These are phyloP conservation scores for Fusarium sp. DNA, from an alignment of 2,329 filamentous ascomycete genomes.

Conservation along the genomic window DNA sequence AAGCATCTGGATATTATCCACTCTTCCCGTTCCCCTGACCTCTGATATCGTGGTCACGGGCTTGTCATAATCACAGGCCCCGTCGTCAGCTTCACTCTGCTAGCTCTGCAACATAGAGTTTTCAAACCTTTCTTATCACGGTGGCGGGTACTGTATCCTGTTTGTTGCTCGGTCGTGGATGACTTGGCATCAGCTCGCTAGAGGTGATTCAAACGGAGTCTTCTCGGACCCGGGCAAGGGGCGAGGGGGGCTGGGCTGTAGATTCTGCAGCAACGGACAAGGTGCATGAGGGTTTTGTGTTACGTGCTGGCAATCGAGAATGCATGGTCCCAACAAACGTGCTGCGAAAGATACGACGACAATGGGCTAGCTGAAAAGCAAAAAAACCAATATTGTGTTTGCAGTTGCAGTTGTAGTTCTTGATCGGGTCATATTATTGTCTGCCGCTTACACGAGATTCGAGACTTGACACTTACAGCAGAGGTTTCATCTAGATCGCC, in stretches of 20 bases:
- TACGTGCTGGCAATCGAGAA: constrained; percentile 3
- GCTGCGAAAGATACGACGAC: neutral
- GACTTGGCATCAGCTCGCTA: constrained; percentile 14
- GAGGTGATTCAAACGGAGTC: neutral
- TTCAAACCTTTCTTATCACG: neutral
- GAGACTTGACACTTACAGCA: neutral
- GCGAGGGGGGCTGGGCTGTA: neutral
- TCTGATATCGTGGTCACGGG: neutral
- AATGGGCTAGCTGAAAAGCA: neutral
- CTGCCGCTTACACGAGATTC: constrained; percentile 4
- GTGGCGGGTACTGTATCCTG: constrained; percentile 7
- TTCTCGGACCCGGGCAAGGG: neutral
- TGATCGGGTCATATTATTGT: neutral
- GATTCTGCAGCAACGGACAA: constrained; percentile 8
- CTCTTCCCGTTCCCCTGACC: neutral
- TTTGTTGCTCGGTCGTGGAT: neutral
- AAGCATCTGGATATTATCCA: neutral
- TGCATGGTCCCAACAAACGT: constrained; percentile 1
- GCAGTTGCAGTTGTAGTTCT: neutral
- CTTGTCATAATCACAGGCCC: neutral
- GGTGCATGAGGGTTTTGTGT: neutral
- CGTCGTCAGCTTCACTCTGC: neutral
- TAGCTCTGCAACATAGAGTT: neutral
- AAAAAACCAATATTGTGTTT: neutral
- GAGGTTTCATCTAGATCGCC: neutral